Percentiles rank a stretch among this genome's conserved stretches.
These are phyloP conservation scores for Abelmoschus esculentus DNA, from an alignment of 345 rosid species.

Conservation along the genomic window DNA sequence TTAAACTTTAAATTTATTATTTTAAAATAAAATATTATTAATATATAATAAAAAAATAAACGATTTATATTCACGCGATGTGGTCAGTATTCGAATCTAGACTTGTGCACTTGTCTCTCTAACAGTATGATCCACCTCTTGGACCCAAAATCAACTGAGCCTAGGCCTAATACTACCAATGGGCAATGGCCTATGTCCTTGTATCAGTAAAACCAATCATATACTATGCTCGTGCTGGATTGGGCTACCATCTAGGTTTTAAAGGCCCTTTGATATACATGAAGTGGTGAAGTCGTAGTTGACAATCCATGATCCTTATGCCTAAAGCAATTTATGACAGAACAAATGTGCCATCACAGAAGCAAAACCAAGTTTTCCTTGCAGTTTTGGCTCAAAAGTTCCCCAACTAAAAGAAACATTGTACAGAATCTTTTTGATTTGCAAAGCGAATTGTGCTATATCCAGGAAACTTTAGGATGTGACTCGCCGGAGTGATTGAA, in stretches of 20 bases:
- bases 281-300: constrained; percentile 42
- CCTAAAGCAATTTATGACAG: constrained; percentile 1
- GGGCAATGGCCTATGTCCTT: too few species aligned
- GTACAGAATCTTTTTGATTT: not conserved
- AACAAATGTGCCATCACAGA: not conserved
- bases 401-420: not conserved
- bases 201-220: too few species aligned
- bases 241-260: too few species aligned
- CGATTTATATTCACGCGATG: too few species aligned
- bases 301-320: constrained; percentile 3
- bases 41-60: too few species aligned
- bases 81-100: not conserved
- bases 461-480: not conserved
- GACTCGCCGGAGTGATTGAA: not conserved
- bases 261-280: constrained; percentile 3
- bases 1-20: too few species aligned
- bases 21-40: too few species aligned
- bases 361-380: not conserved
- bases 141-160: too few species aligned
- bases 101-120: not conserved
- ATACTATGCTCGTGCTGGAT: too few species aligned
- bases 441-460: not conserved
- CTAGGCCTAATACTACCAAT: too few species aligned
- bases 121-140: not conserved
- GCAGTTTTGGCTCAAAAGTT: constrained; percentile 1